A percentile compares a stretch with the other conserved stretches of the same genome.
phyloP scores from a whole-genome alignment of 176 grass and related monocot genomes.

The Oryza officinalis region DNA sequence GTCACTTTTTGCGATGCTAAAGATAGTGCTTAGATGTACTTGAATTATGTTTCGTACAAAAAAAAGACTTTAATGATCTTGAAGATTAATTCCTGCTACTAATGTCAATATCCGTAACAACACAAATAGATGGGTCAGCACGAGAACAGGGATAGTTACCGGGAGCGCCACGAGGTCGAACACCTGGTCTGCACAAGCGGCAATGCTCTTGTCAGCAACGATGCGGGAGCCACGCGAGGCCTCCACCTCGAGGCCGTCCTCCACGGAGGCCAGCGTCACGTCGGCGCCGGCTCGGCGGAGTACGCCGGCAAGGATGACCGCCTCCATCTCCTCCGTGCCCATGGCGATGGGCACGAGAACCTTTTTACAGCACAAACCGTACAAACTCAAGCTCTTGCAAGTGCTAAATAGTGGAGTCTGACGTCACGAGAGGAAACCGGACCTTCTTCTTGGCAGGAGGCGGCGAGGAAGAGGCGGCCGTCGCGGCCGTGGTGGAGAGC shows the following conservation, averaged over 20 bases:
- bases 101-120: not conserved
- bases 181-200: slow-evolving; percentile 62
- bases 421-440: not conserved
- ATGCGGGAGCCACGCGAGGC: slow-evolving; percentile 69
- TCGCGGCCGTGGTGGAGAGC: slow-evolving; percentile 14
- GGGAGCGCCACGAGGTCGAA: slow-evolving; percentile 92
- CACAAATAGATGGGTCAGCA: not conserved
- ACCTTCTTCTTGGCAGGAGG: slow-evolving; percentile 56
- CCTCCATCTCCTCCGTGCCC: slow-evolving; percentile 97
- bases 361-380: slow-evolving; percentile 37
- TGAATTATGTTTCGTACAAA: not conserved
- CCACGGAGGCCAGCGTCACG: slow-evolving; percentile 75
- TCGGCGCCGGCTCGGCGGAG: slow-evolving; percentile 76
- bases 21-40: not conserved
- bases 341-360: slow-evolving; percentile 84
- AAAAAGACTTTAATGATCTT: not conserved
- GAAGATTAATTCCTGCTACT: not conserved
- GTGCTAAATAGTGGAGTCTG: not conserved
- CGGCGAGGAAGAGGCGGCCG: not conserved
- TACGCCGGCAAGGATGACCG: slow-evolving; percentile 61
- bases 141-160: slow-evolving; percentile 38
- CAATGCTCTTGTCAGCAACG: slow-evolving; percentile 68
- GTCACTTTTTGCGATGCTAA: not conserved
- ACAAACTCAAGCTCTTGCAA: not conserved
- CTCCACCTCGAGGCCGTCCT: slow-evolving; percentile 58